phyloP scores from a whole-genome alignment of 1,284 basidiomycete genomes.

The Moesziomyces sp. region DNA sequence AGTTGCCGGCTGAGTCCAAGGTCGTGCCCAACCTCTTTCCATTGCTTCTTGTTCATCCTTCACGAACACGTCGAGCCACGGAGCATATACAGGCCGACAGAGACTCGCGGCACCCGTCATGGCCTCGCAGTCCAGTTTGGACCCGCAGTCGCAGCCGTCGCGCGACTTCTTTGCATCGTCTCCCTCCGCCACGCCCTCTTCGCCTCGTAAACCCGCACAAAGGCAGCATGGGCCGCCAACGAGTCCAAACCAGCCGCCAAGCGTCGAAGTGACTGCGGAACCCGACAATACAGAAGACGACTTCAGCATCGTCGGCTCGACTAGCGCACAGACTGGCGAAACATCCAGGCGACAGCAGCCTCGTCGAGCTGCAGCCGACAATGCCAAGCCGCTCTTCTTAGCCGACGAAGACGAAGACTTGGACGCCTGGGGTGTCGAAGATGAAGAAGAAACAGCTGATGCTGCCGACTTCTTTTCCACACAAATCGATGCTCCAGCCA shows the following conservation, averaged over 20 bases:
- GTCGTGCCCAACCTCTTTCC: background rate
- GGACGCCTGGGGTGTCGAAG: conserved; percentile 15
- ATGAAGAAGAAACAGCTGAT: conserved; percentile 1
- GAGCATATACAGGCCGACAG: background rate
- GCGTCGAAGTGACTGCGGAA: background rate
- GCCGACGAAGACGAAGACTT: conserved; percentile 35
- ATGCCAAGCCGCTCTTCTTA: conserved; percentile 44
- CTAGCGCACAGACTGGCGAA: background rate
- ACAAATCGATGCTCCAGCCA: conserved; percentile 7
- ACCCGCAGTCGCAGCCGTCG: conserved; percentile 30
- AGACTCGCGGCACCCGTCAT: conserved; percentile 5
- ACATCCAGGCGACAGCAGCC: conserved; percentile 30
- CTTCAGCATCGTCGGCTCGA: conserved; percentile 22
- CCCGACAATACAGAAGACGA: conserved; percentile 4
- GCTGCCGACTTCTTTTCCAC: conserved; percentile 26
- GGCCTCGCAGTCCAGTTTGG: conserved; percentile 32
- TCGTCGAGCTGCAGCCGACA: conserved; percentile 23
- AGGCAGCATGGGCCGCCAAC: background rate
- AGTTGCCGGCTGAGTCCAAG: conserved; percentile 6
- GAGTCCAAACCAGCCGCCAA: background rate
- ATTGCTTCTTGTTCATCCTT: conserved; percentile 1
- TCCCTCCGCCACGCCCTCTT: conserved; percentile 35
- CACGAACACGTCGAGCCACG: background rate
- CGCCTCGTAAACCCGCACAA: conserved; percentile 9
- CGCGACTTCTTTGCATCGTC: conserved; percentile 50